Evolutionary conservation across 805 yeast genomes (phyloP), one percentile per base, ranked within the genome.

Genomic region (Zygotorulaspora chibaensis): DNA sequence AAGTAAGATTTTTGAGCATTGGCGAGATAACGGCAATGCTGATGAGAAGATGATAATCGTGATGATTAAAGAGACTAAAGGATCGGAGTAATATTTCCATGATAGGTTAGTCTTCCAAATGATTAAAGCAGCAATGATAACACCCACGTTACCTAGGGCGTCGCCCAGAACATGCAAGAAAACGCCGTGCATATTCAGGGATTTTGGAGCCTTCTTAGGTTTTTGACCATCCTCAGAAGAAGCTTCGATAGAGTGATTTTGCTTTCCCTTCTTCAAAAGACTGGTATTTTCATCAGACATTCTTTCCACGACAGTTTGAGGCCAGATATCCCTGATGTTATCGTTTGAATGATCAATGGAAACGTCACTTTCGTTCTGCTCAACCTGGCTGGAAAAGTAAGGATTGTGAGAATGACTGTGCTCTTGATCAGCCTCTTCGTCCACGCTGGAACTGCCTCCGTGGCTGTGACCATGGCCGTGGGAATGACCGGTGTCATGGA

Each of bases 171-270:
- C 99, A 62, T 91, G 99, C 60, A 91, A 73, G 62, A 87, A 93
- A 2, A 91, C 97, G 52, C 99, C 99, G 58, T 87, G 90, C 97
- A 91, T 91, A 67, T 93, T 91, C 71, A 91, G 72, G n/a, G 96
- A 86, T 61, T 77, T 80, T 27, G 66, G 57, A 49, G 71, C 35
- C 28, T 51, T 50, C 13, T 48, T 52, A 16, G 41, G 40, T 28
- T 42, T 42, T 27, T 33, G 42, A 13, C 35, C 30, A 15, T 31
- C 25, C n/a, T 33, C 26, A 10, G 34, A 29, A 8, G 39, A 15
- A 26, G 37, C 47, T 11, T 12, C 27, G 18, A 31, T 31, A 28
- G 46, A 40, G 7, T 38, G 39, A 35, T 42, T 36, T 33, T 40
- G 44, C 11, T 38, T 33, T 16, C 35, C 42, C 13, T 43, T 42